Base-by-base conservation (phyloP, 2,329 filamentous ascomycete genomes). In the Malbranchea zuffiana region DNA sequence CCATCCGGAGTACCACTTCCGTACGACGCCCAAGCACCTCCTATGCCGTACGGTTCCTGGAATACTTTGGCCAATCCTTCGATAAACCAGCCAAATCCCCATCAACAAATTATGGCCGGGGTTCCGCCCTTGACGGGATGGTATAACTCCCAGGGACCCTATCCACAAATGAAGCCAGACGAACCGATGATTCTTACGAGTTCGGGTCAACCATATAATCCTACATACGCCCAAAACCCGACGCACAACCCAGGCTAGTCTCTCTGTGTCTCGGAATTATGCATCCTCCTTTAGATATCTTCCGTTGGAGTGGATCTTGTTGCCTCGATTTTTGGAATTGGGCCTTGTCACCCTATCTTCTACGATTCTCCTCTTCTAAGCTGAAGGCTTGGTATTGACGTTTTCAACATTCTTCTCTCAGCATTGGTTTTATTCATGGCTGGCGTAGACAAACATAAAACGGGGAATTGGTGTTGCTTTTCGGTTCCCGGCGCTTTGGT, bases 381-480 rank as follows among this genome's bases (percentile, higher is more conserved):
- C 6, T 13, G n/a, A 24, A 30, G 13, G 32, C 17, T 30, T 32
- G 12, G 17, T 33, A 15, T 15, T 26, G 31, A 26, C n/a, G 39
- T 35, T 33, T 38, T 16, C 30, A 16, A 37, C 26, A 35, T 31
- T 34, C 25, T 24, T 26, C 30, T 26, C 19, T 19, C 19, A 35
- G 31, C 34, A 27, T 34, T 33, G 35, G 26, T 35, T 28, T 42
- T 12, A 35, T 38, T 30, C 26, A 32, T 42, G 36, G 36, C 40
- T 27, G 37, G 40, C 40, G 40, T 42, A 42, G 27, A 39, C 37
- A 31, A 42, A 39, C 29, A 34, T 16, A 32, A 30, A 36, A 42
- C 11, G 36, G 40, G 32, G 24, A 27, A 36, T 39, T 28, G 25
- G 24, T 35, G 20, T 12, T 35, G 27, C 35, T 35, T 7, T 37